A percentile compares a stretch with the other conserved stretches of the same genome.
These are phyloP conservation scores for Wickerhamiella occidentalis DNA, from an alignment of 805 yeast species.

Conservation along the genomic window DNA sequence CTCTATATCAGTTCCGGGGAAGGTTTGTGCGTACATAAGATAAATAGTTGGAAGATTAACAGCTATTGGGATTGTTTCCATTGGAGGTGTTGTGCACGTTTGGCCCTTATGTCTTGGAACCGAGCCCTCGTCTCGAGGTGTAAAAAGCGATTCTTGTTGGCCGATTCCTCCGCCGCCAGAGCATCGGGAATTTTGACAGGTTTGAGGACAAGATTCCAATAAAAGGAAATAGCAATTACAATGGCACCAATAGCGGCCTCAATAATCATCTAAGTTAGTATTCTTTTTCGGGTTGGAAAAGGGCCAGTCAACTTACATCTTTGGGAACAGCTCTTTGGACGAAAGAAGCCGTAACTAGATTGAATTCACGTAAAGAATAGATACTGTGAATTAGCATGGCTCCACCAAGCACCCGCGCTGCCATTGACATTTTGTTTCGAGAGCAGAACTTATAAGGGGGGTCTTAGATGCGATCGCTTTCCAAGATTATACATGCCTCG, in stretches of 20 bases:
- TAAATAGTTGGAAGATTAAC: background rate
- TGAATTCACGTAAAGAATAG: constrained; percentile 23
- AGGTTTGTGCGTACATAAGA: background rate
- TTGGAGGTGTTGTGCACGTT: constrained; percentile 34
- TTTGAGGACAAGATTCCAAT: constrained; percentile 30
- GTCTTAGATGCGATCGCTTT: background rate
- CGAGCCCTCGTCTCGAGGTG: constrained; percentile 39
- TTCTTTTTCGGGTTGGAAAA: background rate
- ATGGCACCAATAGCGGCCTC: constrained; percentile 42
- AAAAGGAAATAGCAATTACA: constrained; percentile 30
- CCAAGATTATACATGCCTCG: constrained; percentile 1
- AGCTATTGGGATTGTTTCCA: constrained; percentile 19
- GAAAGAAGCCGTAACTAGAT: background rate
- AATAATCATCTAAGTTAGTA: constrained; percentile 29
- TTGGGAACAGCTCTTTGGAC: background rate
- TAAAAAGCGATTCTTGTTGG: constrained; percentile 39
- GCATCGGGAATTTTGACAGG: constrained; percentile 42
- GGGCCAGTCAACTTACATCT: constrained; percentile 11
- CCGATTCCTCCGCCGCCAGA: constrained; percentile 35
- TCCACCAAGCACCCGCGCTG: constrained; percentile 16
- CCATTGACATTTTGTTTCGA: background rate
- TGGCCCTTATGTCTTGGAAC: constrained; percentile 38
- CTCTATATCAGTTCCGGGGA: background rate
- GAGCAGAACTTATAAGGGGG: background rate
- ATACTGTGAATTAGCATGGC: constrained; percentile 20